These are phyloP conservation scores for Solanum hybrid DNA, from an alignment of 305 asterid genomes.

Conservation along the genomic window DNA sequence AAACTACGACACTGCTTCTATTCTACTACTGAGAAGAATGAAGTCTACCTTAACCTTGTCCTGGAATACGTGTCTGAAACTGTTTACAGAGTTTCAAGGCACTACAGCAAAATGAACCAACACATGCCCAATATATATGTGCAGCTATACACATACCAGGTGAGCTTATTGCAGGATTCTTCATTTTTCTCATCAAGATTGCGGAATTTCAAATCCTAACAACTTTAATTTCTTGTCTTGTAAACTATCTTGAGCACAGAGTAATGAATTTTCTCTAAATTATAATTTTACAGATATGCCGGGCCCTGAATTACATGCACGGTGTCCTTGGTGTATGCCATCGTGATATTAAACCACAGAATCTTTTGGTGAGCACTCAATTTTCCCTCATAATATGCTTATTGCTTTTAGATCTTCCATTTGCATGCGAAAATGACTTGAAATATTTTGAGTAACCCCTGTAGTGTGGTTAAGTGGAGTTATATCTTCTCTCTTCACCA, in stretches of 20 bases:
- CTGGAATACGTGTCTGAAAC: no score
- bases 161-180: no score
- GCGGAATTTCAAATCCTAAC: no score
- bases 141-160: no score
- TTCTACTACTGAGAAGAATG: no score
- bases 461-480: not conserved
- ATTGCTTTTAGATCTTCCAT: not conserved
- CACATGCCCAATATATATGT: no score
- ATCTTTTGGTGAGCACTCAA: conserved; percentile 55
- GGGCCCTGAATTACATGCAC: conserved; percentile 77
- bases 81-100: no score
- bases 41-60: no score
- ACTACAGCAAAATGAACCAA: no score
- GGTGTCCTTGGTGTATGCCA: conserved; percentile 71
- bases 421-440: not conserved
- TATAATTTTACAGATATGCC: conserved; percentile 51
- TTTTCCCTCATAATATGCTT: not conserved
- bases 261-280: not conserved
- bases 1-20: conserved; percentile 40
- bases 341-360: conserved; percentile 90
- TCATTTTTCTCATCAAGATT: no score
- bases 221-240: not conserved
- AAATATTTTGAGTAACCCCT: not conserved
- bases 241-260: not conserved
- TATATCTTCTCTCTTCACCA: not conserved